Percentiles rank a stretch among this genome's conserved stretches.
These are phyloP conservation scores for Carallia pectinifolia DNA, from an alignment of 345 rosid species.

Conservation along the genomic window DNA sequence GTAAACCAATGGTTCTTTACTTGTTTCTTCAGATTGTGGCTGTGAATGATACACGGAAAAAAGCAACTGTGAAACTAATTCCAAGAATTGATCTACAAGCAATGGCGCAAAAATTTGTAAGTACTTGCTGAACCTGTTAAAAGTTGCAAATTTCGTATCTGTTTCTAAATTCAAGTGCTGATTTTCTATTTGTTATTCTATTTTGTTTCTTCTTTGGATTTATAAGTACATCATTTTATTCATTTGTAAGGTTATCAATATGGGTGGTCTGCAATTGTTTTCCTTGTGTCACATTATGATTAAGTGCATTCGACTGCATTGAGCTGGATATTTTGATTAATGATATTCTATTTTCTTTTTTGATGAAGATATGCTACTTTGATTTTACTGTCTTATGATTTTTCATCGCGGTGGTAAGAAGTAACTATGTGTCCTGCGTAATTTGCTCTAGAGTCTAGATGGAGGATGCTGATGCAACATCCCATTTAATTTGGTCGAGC, in stretches of 20 bases:
- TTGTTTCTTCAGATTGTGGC: conserved; percentile 67
- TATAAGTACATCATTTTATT: neutral
- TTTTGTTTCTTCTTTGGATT: neutral
- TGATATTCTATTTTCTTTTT: neutral
- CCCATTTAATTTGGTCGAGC: no score
- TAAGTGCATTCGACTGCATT: neutral
- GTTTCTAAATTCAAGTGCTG: neutral
- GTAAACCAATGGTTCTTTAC: conserved; percentile 4
- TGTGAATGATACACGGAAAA: conserved; percentile 56
- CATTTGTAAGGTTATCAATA: no score
- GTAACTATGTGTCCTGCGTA: no score
- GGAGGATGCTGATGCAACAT: no score
- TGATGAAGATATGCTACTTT: neutral
- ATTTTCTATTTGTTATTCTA: no score
- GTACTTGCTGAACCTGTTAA: neutral
- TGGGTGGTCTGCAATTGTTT: neutral
- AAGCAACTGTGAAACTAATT: conserved; percentile 77
- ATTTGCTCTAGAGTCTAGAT: no score
- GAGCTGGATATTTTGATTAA: neutral
- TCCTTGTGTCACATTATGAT: neutral
- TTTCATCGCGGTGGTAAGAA: neutral
- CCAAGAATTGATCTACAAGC: conserved; percentile 88
- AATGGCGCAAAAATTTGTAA: conserved; percentile 74
- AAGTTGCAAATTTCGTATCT: neutral
- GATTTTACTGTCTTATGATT: neutral